Conservation (phyloP, 306 rosid genomes). For the Dryas drummondii region DNA sequence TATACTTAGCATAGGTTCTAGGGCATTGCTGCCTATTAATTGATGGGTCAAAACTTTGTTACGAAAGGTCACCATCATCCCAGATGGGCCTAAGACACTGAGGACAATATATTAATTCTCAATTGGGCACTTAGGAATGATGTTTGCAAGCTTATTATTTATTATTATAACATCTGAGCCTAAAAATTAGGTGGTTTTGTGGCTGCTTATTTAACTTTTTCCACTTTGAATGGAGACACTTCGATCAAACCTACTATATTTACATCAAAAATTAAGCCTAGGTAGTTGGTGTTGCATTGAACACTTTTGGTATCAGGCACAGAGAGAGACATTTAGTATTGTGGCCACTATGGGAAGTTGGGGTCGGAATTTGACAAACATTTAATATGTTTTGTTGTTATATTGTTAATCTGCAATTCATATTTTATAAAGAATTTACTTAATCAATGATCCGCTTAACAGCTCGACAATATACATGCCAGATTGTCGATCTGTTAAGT, state of each 20-base stretch:
- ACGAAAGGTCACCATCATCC: slow-evolving; percentile 56
- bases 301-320: not conserved
- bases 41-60: slow-evolving; percentile 42
- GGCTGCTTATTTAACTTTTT: not conserved
- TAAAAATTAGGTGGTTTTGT: not conserved
- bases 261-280: not conserved
- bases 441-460: no score
- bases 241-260: not conserved
- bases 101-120: not conserved
- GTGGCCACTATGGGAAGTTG: no score
- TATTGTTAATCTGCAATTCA: no score
- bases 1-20: slow-evolving; percentile 24
- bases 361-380: no score
- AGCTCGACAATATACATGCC: no score
- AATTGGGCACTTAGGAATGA: not conserved
- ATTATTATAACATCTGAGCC: not conserved
- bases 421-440: no score
- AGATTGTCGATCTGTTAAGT: no score
- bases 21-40: slow-evolving; percentile 48
- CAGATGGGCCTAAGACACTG: slow-evolving; percentile 39
- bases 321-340: not conserved
- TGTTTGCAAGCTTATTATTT: not conserved
- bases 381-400: no score
- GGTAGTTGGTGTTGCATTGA: not conserved
- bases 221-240: not conserved